Evolutionary conservation across 2,329 filamentous ascomycete species (phyloP).

Genomic region (Botrytis sinoallii): DNA sequence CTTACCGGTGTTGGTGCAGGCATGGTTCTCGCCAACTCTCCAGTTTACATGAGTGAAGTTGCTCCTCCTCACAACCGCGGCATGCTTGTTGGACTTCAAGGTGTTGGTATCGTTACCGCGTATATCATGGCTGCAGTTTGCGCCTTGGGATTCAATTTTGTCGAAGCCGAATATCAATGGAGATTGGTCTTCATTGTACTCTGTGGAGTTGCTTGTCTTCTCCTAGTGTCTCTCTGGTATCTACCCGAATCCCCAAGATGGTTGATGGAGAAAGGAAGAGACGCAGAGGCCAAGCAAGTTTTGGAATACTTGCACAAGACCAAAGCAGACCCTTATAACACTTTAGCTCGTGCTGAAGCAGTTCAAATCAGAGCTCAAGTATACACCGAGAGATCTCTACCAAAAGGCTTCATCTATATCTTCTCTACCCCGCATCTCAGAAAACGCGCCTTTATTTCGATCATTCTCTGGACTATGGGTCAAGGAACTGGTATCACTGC

Average conservation of each 20-base stretch:
- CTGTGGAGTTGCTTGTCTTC: slow-evolving; percentile 22
- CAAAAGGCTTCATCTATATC: slow-evolving; percentile 17
- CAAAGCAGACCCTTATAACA: not conserved
- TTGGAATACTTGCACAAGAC: slow-evolving; percentile 23
- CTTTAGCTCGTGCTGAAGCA: slow-evolving; percentile 7
- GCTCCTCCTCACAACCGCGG: slow-evolving; percentile 35
- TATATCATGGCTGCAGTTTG: slow-evolving; percentile 31
- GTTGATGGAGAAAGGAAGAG: slow-evolving; percentile 23
- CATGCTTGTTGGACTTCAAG: slow-evolving; percentile 37
- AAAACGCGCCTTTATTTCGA: slow-evolving; percentile 9
- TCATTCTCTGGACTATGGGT: slow-evolving; percentile 12
- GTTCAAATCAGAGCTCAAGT: slow-evolving; percentile 12
- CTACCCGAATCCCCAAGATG: slow-evolving; percentile 67
- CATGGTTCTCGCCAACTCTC: slow-evolving; percentile 23
- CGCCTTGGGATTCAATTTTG: slow-evolving; percentile 7
- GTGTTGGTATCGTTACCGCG: slow-evolving; percentile 33
- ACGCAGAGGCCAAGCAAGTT: slow-evolving; percentile 22
- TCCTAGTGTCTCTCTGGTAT: slow-evolving; percentile 46
- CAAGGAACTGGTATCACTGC: slow-evolving; percentile 13
- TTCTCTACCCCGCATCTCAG: slow-evolving; percentile 12
- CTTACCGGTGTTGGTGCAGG: slow-evolving; percentile 8
- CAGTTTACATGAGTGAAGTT: slow-evolving; percentile 34
- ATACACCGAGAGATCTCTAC: not conserved
- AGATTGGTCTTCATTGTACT: slow-evolving; percentile 13
- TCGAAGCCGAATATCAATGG: slow-evolving; percentile 6